Base-by-base conservation (phyloP, 441 rosid species). In the Corymbia citriodora region DNA sequence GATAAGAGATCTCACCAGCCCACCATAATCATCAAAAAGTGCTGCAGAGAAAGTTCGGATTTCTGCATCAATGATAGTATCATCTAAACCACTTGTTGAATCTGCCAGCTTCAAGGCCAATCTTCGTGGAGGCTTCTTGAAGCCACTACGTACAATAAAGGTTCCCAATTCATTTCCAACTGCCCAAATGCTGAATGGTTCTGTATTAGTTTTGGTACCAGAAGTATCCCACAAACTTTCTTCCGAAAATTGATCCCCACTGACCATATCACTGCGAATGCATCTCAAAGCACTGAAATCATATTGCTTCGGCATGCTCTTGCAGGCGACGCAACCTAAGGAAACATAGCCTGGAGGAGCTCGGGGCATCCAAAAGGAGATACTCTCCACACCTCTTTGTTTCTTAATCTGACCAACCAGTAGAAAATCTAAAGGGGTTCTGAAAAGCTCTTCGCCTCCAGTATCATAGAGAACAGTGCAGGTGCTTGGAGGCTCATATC, bases 271-370 rank as follows among this genome's bases (percentile, higher is more conserved):
- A 89, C 93, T 94, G 88, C 99, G 97, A 88, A 95, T 93, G 90
- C 99, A 97, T 94, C 95, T 97, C 92, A 98, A 94, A 90, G 93
- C 92, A 90, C 93, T 91, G 89, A 97, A 93, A 90, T 97, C 98
- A 83, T 90, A 33, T 89, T 93, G 94, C 93, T 97, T 97, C n/a
- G 98, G 98, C 70, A 96, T 72, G 90, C 97, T 96, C 95, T 96
- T 97, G 92, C 95, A 94, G 89, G 98, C 99, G 89, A 98, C 92
- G 92, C 98, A 98, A 79, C 99, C 99, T 92, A 98, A 94, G 63
- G 99, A 94, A 93, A 98, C 97, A 94, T 95, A 98, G 57, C 99
- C 99, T n/a, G 99, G 98, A 36, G 99, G 99, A 74, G 99, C 97
- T 93, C 94, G 97, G 90, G 99, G 99, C 95, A 97, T 94, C 99